Evolutionary conservation across 495 filamentous ascomycete species (phyloP), one percentile per base, ranked within the genome.

Genomic region (Penicillium lividum): DNA sequence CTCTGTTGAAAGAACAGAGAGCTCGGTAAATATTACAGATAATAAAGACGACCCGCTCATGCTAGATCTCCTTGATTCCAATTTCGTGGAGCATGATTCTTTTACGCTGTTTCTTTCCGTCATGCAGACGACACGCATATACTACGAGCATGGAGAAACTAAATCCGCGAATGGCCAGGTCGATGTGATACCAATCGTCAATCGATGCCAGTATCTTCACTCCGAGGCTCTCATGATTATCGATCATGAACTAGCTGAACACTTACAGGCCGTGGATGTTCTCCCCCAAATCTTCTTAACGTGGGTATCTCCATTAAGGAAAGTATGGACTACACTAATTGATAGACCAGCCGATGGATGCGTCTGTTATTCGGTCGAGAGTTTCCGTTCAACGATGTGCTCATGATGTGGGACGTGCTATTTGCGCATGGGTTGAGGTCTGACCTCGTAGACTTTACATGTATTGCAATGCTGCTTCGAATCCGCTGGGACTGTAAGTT

Each of bases 281-380:
- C 72, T 98, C n/a, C 95, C 94, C 3, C 94, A 99, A 61, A 89
- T 99, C 46, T 99, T 98, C 68, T 73, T 98, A 33, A 96, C 97
- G 89, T 93, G 71, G 75, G 56, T 46, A 68, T 15, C 25, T 27
- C 28, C 5, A 29, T 0, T 34, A 34, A 40, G 25, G n/a, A 44
- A 28, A 44, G n/a, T 13, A n/a, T 40, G 8, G 3, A 25, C 25
- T 5, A 9, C 46, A 44, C 59, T 69, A 42, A 69, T 30, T 15
- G 15, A 11, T 45, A 13, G 22, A 22, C 18, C 57, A 95, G 91
- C 61, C 91, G 94, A 48, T 99, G 94, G 94, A 89, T 98, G 54
- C 84, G 94, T 25, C 85, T 99, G 2, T 73, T 99, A 0, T 99
- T 97, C 67, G 91, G 93, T 43, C 83, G 94, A 51, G 94, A 98